Conservation (phyloP, 176 grass and related monocot genomes). For the Bonia amplexicaulis region DNA sequence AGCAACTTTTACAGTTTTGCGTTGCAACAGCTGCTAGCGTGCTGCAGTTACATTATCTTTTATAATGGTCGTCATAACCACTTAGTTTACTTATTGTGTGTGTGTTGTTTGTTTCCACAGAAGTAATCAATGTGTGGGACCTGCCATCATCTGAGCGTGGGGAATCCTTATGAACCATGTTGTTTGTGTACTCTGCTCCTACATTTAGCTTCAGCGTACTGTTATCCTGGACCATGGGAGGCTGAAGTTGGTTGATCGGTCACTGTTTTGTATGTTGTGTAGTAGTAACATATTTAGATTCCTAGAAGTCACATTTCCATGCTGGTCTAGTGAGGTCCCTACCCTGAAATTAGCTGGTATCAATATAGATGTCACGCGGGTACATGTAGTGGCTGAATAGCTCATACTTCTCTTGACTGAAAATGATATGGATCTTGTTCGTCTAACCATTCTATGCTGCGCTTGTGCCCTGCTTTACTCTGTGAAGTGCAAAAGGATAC, state of each 20-base stretch:
- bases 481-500: neutral
- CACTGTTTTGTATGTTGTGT: slow-evolving; percentile 24
- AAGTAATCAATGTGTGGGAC: slow-evolving; percentile 26
- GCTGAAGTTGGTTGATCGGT: neutral
- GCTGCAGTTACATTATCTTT: neutral
- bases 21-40: neutral
- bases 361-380: neutral
- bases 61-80: neutral
- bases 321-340: neutral
- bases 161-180: neutral
- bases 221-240: slow-evolving; percentile 1
- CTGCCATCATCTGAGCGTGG: slow-evolving; percentile 20
- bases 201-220: neutral
- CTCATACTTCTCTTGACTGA: neutral
- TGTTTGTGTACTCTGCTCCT: neutral
- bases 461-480: neutral
- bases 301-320: neutral
- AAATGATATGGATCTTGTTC: neutral
- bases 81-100: neutral
- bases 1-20: neutral
- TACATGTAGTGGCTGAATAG: neutral
- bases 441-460: neutral
- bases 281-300: slow-evolving; percentile 17
- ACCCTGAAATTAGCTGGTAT: neutral
- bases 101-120: slow-evolving; percentile 4